Percentiles rank a stretch among this genome's conserved stretches.
Conservation (phyloP, 805 yeast genomes). For the Monosporozyma servazzii region DNA sequence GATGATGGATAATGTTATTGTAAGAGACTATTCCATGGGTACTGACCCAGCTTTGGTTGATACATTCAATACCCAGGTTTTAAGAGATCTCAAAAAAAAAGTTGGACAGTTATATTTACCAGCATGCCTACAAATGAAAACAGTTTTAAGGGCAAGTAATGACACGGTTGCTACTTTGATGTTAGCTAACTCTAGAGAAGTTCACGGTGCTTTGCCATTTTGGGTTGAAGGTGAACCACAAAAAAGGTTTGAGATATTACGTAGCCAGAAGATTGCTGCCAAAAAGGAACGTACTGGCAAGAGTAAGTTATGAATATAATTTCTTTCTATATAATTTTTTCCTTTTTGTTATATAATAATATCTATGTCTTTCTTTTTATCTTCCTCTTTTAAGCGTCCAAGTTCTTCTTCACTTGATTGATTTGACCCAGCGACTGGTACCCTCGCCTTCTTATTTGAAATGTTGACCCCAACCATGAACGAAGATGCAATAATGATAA, state of each 20-base stretch:
- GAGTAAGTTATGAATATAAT: slow-evolving; percentile 1
- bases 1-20: slow-evolving; percentile 53
- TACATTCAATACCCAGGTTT: slow-evolving; percentile 38
- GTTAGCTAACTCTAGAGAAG: slow-evolving; percentile 55
- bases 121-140: slow-evolving; percentile 38
- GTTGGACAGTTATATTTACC: slow-evolving; percentile 33
- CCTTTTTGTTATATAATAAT: background rate
- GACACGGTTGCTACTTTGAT: slow-evolving; percentile 28
- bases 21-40: slow-evolving; percentile 40
- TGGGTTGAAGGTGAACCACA: slow-evolving; percentile 75
- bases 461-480: slow-evolving; percentile 45
- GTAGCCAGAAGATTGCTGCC: slow-evolving; percentile 34
- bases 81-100: slow-evolving; percentile 32
- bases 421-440: background rate
- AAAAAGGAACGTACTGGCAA: slow-evolving; percentile 17
- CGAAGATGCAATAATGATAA: slow-evolving; percentile 53
- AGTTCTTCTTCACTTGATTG: background rate
- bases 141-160: slow-evolving; percentile 27
- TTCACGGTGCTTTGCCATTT: slow-evolving; percentile 53
- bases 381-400: slow-evolving; percentile 1
- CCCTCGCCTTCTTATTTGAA: slow-evolving; percentile 25
- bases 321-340: background rate
- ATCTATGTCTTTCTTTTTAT: background rate
- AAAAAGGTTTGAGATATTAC: slow-evolving; percentile 45
- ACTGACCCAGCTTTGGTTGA: slow-evolving; percentile 28